These are phyloP conservation scores for Globisporangium okanoganense DNA, from an alignment of 352 stramenopile genomes.

Conservation along the genomic window DNA sequence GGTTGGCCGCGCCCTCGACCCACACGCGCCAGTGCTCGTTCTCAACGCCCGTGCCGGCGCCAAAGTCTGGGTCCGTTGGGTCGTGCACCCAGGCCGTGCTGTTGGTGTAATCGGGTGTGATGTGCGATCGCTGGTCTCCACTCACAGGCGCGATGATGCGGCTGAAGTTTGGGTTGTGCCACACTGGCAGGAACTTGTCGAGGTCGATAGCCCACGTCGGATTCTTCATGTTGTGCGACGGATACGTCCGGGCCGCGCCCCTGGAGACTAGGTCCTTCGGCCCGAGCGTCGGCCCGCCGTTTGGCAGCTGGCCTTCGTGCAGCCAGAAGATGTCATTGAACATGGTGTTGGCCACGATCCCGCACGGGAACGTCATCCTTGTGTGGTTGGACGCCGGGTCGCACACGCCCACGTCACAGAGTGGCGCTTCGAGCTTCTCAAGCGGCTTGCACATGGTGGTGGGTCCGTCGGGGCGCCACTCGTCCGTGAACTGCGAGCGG, in stretches of 20 bases:
- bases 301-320: conserved; percentile 47
- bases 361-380: conserved; percentile 59
- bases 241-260: conserved; percentile 43
- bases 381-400: conserved; percentile 21
- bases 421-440: conserved; percentile 27
- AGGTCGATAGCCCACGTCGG: conserved; percentile 35
- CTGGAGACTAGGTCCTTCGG: conserved; percentile 36
- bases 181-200: conserved; percentile 52
- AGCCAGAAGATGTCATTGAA: conserved; percentile 88
- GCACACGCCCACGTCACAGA: conserved; percentile 40
- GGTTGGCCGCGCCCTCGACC: conserved; percentile 56
- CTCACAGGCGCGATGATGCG: conserved; percentile 51
- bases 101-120: conserved; percentile 68
- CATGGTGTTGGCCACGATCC: conserved; percentile 76
- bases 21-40: conserved; percentile 78
- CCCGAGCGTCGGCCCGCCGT: conserved; percentile 34
- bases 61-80: conserved; percentile 31
- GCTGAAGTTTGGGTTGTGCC: conserved; percentile 71
- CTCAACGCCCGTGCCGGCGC: conserved; percentile 52
- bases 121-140: conserved; percentile 19
- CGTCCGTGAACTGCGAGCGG: conserved; percentile 55
- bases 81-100: conserved; percentile 72
- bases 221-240: conserved; percentile 59
- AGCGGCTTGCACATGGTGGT: conserved; percentile 53
- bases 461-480: conserved; percentile 36